Evolutionary conservation across 2,329 filamentous ascomycete species (phyloP).

Genomic region (Phaeoacremonium minimum): DNA sequence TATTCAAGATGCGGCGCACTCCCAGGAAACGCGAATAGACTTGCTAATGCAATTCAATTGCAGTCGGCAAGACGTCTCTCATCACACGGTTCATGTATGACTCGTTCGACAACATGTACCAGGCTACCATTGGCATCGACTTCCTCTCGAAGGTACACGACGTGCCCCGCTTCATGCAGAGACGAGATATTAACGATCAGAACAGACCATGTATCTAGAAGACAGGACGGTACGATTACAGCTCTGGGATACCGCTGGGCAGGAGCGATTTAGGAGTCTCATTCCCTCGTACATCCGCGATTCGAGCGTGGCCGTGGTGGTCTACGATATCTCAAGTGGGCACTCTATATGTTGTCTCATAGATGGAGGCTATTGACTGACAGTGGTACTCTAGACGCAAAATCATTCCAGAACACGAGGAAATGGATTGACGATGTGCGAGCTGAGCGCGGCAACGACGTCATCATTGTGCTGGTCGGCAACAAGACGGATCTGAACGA

Average conservation of each 20-base stretch:
- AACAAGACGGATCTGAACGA: slow-evolving; percentile 99
- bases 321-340: slow-evolving; percentile 93
- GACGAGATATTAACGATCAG: slow-evolving; percentile 1
- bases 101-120: slow-evolving; percentile 99
- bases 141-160: slow-evolving; percentile 86
- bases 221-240: slow-evolving; percentile 96
- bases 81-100: slow-evolving; percentile 99
- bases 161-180: not conserved
- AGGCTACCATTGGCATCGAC: slow-evolving; percentile 98
- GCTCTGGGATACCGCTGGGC: slow-evolving; percentile 96
- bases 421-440: slow-evolving; percentile 99
- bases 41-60: slow-evolving; percentile 7
- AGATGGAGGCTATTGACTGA: no score
- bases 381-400: slow-evolving; percentile 70
- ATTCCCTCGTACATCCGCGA: slow-evolving; percentile 99
- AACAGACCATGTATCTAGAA: slow-evolving; percentile 96
- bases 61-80: slow-evolving; percentile 96
- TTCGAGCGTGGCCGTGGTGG: slow-evolving; percentile 94
- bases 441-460: slow-evolving; percentile 94
- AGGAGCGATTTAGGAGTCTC: slow-evolving; percentile 93
- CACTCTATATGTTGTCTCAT: no score
- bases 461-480: slow-evolving; percentile 96
- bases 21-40: no score
- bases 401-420: slow-evolving; percentile 96
- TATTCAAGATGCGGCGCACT: no score